phyloP scores from a whole-genome alignment of 75 land plant genomes.

The Pinus albicaulis region DNA sequence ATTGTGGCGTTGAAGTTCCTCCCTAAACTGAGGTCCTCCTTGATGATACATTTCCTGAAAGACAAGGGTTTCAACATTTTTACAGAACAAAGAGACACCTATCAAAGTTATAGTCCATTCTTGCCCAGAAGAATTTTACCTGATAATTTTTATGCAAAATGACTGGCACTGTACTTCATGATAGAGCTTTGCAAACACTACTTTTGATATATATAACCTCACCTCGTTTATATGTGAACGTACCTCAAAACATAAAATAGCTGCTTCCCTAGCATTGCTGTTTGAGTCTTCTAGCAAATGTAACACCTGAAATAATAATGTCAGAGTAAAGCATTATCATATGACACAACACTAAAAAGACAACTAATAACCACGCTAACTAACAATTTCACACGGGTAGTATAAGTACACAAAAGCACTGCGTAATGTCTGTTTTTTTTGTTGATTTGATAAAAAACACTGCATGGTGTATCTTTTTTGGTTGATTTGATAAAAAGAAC shows the following conservation, averaged over 20 bases:
- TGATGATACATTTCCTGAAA: constrained; percentile 95
- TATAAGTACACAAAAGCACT: background rate
- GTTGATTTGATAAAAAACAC: too few relatives aligned
- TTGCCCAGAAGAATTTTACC: background rate
- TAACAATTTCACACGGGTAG: background rate
- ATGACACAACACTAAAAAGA: background rate
- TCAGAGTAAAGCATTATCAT: background rate
- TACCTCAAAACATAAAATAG: constrained; percentile 92
- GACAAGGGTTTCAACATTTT: background rate
- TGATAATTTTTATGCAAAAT: background rate
- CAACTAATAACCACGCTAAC: background rate
- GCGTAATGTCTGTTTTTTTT: background rate
- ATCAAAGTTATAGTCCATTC: background rate
- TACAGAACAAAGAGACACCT: background rate
- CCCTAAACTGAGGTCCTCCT: constrained; percentile 83
- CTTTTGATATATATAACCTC: too few relatives aligned
- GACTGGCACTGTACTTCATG: background rate
- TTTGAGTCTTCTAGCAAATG: constrained; percentile 91
- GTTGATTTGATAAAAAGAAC: too few relatives aligned
- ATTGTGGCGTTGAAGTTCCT: constrained; percentile 79
- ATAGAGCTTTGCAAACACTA: background rate
- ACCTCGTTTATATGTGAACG: background rate
- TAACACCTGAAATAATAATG: constrained; percentile 56
- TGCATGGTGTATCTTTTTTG: too few relatives aligned
- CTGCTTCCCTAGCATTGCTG: constrained; percentile 90